Base-by-base conservation (phyloP, 305 asterid species). In the Fraxinus ornus region DNA sequence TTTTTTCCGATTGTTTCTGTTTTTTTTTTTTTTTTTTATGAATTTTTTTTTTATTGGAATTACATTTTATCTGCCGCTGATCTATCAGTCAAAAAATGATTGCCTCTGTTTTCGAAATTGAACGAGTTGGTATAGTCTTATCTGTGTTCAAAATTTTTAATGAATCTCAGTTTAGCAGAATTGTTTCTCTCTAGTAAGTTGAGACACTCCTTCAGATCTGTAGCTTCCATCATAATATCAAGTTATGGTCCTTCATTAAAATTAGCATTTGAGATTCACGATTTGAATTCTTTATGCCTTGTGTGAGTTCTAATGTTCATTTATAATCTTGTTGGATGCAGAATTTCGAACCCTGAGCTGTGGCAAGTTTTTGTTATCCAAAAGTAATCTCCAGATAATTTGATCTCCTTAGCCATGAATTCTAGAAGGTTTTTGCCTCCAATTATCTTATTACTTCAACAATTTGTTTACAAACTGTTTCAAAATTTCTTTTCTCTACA, bases 401-500 rank as follows among this genome's bases (percentile, higher is more conserved):
- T 17, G 80, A 49, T 79, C 84, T 83, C 77, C 10, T 15, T 73
- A 78, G 80, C 82, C 24, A 87, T 90, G 93, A 90, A 90, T 83
- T 86, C 93, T 36, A 85, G 89, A 80, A 88, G 93, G 93, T 88
- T 60, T 22, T 35, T 76, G 66, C 55, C 49, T 55, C 44, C 73
- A 39, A 68, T 12, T 30, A 13, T 68, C 21, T 68, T 30, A 68
- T 13, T 62, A 15, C 7, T 13, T 30, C 26, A 24, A 24, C 26
- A 24, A 24, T n/a, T n/a, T n/a, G n/a, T n/a, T n/a, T n/a, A n/a
- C n/a, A 12, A n/a, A 19, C 75, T 13, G 39, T 28, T 68, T 68
- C 39, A 1, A 30, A 68, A 28, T 30, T 28, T 22, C 36, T 55
- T 28, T 68, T 30, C 2, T 4, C 36, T 68, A 13, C 36, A 1